Base-by-base conservation (phyloP, 805 yeast species). In the Candida sphagnicola region DNA sequence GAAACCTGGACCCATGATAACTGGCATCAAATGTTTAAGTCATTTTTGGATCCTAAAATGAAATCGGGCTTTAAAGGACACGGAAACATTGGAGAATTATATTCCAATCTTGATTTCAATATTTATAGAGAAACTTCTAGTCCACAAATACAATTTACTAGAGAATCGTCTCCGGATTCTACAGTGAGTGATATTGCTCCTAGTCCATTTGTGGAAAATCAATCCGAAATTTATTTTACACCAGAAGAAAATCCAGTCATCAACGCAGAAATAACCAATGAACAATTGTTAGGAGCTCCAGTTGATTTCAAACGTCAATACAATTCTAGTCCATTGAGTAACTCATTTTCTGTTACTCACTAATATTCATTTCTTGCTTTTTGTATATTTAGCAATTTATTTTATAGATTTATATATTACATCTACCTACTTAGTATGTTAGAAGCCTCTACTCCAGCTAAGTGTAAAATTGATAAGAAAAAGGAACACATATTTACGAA, bases 31-130 rank as follows among this genome's bases (percentile, higher is more conserved):
- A 48, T 48, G 18, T 49, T 59, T 43, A 65, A 62, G 45, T 18
- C 24, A 4, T 24, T 21, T 23, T 23, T 33, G 10, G 35, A 4
- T 5, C 35, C 12, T n/a, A 23, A 18, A 32, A 48, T 18, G 34
- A 38, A 4, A 31, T 11, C 50, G 6, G 48, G 51, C 4, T 66
- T 51, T 47, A 57, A 50, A 38, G 74, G 74, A 3, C 40, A 33
- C 28, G 74, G 73, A 5, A 58, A 64, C 42, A 61, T 68, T 32
- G 36, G 49, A 15, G 51, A 55, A 21, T 60, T 67, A 38, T 65
- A 59, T 44, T 54, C 53, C 29, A 47, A 53, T 28, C 41, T 45
- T 18, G 44, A 42, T 23, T 34, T 38, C 11, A 26, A 18, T 15
- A 24, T 38, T 14, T 31, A 31, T 31, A 32, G 32, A 16, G 42